Evolutionary conservation across 2,329 filamentous ascomycete genomes (phyloP), one percentile per base, ranked within the genome.

Genomic region (Penicillium vulpinum): DNA sequence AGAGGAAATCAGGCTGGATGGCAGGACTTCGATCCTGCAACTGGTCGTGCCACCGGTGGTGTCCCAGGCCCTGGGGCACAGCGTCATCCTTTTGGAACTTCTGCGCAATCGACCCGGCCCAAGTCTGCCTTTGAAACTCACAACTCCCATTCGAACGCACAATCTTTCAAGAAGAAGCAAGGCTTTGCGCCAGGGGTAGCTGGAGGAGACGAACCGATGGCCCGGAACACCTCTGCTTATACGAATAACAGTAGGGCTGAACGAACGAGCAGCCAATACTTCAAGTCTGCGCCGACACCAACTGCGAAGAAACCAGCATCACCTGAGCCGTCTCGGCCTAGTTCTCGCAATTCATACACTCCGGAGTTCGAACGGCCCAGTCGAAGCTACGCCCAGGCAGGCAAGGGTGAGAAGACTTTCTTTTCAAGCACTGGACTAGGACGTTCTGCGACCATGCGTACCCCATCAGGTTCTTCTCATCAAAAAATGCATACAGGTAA

Each of bases 201-300:
- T 31, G 83, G 81, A n/a, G 82, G 79, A 35, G 84, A 87, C 65
- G 84, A 87, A 63, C 78, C 82, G 35, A 82, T 82, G 68, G 83
- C 83, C 22, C 68, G 73, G 18, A 78, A 79, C 56, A 81, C 80
- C 13, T 80, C 81, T 3, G 78, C 81, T n/a, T 82, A 81, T 63
- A 72, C 70, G 21, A 77, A 68, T 52, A 65, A 69, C 5, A 65
- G 64, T 24, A 68, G 72, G 36, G 63, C 65, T 40, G 75, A 77
- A 53, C 75, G 69, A 16, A 62, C 62, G 21, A 64, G 74, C 35
- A 62, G 63, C 51, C 63, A 62, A 51, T 74, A 75, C 59, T 77
- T 74, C 54, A 70, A 73, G 13, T 66, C 76, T 41, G 72, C 69
- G 4, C 73, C 75, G 8, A 70, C 76, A 3, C 76, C 77, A 21